Evolutionary conservation across 768 basidiomycete species (phyloP), one percentile per base, ranked within the genome.

Genomic region (Suillus cothurnatus): DNA sequence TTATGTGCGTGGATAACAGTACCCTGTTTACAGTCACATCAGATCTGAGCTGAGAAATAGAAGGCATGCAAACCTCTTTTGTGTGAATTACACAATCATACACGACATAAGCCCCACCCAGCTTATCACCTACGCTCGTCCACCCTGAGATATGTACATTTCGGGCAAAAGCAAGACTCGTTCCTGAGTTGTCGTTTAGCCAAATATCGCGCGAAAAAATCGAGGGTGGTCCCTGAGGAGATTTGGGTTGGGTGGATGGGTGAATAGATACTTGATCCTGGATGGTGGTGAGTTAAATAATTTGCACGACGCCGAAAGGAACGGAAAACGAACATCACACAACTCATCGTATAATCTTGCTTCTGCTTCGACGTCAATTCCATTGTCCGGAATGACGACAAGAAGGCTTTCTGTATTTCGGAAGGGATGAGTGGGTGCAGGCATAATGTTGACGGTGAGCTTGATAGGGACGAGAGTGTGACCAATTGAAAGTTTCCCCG

Each of bases 41-140:
- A 26, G 58, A 36, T 38, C n/a, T 39, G 36, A 38, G 23, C 4
- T 23, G 11, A 6, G 21, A 28, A 11, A 41, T 4, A 23, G 61
- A 23, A 23, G 17, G 49, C 14, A 50, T 59, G 66, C 75, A 0
- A 36, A 79, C 81, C 79, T 89, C 88, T 73, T 86, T 88, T 0
- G 89, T 91, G 32, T 80, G 84, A 61, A 92, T 87, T 9, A 82
- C 86, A 69, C 88, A 89, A 67, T 91, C 89, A 70, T 90, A 92
- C 12, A 90, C 90, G 61, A 90, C 79, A 71, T 91, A 92, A 0
- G 88, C 89, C 0, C 84, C 82, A n/a, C 85, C 84, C 0, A 80
- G 79, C 47, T 81, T 81, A 69, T 91, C 90, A 1, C 90, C 90
- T 8, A 92, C 90, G 67, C 81, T 86, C 21, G 86, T 88, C 90